Base-by-base conservation (phyloP, 2,329 filamentous ascomycete species). In the Paecilomyces sp. region DNA sequence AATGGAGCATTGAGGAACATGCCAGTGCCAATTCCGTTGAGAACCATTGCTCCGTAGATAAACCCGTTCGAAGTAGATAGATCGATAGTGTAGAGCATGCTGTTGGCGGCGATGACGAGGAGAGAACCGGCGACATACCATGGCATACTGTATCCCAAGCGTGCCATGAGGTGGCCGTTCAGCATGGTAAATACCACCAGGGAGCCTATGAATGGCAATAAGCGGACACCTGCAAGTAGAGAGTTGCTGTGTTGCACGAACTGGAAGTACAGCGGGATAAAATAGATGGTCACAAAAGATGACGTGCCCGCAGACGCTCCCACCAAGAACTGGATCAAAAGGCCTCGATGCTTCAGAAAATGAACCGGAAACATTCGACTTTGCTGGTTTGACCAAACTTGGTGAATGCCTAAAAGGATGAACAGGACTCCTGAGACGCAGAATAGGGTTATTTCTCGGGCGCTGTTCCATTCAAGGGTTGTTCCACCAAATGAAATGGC, bases 181-280 rank as follows among this genome's bases (percentile, higher is more conserved):
- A 59, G 34, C 28, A 69, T 54, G 54, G 58, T 59, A 25, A 60
- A 28, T 9, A 61, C 33, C 4, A 67, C 65, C n/a, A 63, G 18
- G 24, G 66, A 9, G 31, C 56, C 41, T 34, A 70, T 61, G 54
- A 62, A 67, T 6, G 67, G 68, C 13, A 70, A 60, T 3, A 73
- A 62, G 12, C 65, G 65, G 6, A 72, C 67, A 4, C 64, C 66
- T 9, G 68, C 64, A 12, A 47, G 61, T 4, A 69, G 41, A 1
- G 68, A 68, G 0, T 64, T 68, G 53, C 79, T 79, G 8, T 76
- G 76, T 3, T 71, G 72, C 0, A 74, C 74, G 65, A 83, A 84
- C 59, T 82, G 79, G 66, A 83, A 83, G 69, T 76, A 83, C 0
- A 83, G 70, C 0, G 82, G 82, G 13, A 80, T 77, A 68, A 80